These are phyloP conservation scores for Porphyrellus sp. DNA, from an alignment of 1,284 basidiomycete genomes.

Conservation along the genomic window DNA sequence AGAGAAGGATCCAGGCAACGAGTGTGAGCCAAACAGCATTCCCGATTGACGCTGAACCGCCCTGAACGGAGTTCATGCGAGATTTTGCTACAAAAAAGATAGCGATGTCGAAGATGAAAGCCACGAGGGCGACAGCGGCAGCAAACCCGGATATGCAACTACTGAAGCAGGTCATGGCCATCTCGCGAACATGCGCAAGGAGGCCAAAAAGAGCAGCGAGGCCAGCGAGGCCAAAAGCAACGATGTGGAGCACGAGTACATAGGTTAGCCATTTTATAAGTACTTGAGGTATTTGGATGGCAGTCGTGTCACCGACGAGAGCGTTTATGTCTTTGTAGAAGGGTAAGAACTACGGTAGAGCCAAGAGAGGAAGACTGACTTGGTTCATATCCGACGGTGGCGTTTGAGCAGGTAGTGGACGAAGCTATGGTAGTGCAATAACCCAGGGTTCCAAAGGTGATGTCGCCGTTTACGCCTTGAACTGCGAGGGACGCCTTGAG, in stretches of 20 bases:
- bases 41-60: constrained; percentile 73
- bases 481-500: constrained; percentile 66
- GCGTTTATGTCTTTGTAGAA: constrained; percentile 66
- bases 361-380: constrained; percentile 46
- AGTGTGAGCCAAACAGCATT: constrained; percentile 84
- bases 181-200: constrained; percentile 80
- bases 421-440: constrained; percentile 66
- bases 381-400: constrained; percentile 79
- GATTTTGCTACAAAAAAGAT: constrained; percentile 83
- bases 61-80: constrained; percentile 65
- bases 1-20: constrained; percentile 76
- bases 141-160: constrained; percentile 78
- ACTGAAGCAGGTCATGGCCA: constrained; percentile 83
- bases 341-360: constrained; percentile 13
- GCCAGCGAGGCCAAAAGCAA: constrained; percentile 72
- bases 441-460: constrained; percentile 82
- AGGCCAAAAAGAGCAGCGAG: constrained; percentile 74
- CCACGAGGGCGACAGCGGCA: constrained; percentile 68
- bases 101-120: constrained; percentile 84
- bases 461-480: constrained; percentile 51
- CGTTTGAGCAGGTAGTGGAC: constrained; percentile 69
- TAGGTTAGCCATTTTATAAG: constrained; percentile 90
- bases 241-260: constrained; percentile 82
- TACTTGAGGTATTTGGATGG: constrained; percentile 70
- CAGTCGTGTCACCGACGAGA: constrained; percentile 64